phyloP scores from a whole-genome alignment of 2,329 filamentous ascomycete species.

The Pseudogymnoascus verrucosus region DNA sequence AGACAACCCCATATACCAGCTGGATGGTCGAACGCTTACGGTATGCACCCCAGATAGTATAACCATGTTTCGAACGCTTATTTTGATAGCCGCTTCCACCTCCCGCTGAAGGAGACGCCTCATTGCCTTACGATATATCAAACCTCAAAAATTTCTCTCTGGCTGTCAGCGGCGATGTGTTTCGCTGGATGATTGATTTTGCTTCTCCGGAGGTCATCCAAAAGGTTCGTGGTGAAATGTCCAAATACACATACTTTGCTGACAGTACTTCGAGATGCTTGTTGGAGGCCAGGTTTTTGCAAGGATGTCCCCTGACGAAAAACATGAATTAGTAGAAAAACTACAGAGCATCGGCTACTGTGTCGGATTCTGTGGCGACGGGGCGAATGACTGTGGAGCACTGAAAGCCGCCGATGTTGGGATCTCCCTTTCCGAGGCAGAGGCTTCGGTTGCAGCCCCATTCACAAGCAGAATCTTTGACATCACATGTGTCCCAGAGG shows the following conservation, averaged over 20 bases:
- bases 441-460: slow-evolving; percentile 95
- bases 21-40: slow-evolving; percentile 71
- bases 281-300: slow-evolving; percentile 89
- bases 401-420: slow-evolving; percentile 96
- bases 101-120: slow-evolving; percentile 66
- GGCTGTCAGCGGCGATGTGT: slow-evolving; percentile 86
- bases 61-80: slow-evolving; percentile 12
- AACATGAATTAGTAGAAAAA: slow-evolving; percentile 95
- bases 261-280: slow-evolving; percentile 57
- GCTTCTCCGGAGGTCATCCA: slow-evolving; percentile 72
- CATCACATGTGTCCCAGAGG: slow-evolving; percentile 86
- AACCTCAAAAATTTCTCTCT: slow-evolving; percentile 80
- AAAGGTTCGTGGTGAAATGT: slow-evolving; percentile 39
- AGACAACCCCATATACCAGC: slow-evolving; percentile 69
- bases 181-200: slow-evolving; percentile 93
- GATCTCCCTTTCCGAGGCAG: slow-evolving; percentile 92
- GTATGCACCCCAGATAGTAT: slow-evolving; percentile 33
- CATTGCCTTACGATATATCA: slow-evolving; percentile 74
- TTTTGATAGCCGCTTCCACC: slow-evolving; percentile 56
- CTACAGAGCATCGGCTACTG: slow-evolving; percentile 94
- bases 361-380: slow-evolving; percentile 92
- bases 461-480: slow-evolving; percentile 95
- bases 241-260: slow-evolving; percentile 10
- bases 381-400: slow-evolving; percentile 94
- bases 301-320: slow-evolving; percentile 97